These are phyloP conservation scores for Aspergillus saccharolyticus DNA, from an alignment of 495 filamentous ascomycete genomes.

Conservation along the genomic window DNA sequence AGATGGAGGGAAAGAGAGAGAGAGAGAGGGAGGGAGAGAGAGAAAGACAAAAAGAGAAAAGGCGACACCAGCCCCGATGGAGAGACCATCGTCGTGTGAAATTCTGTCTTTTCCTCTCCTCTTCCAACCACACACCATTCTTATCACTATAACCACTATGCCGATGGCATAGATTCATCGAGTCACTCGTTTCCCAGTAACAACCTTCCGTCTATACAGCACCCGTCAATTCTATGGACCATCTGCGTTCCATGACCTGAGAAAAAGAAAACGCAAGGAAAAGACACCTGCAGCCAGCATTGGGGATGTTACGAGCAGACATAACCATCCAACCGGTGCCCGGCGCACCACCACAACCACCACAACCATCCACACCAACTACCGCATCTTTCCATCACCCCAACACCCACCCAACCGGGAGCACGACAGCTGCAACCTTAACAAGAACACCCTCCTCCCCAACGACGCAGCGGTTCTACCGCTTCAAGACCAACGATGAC, in stretches of 20 bases:
- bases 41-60: background rate
- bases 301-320: slow-evolving; percentile 9
- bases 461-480: slow-evolving; percentile 13
- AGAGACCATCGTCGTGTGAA: background rate
- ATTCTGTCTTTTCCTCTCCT: slow-evolving; percentile 3
- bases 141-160: slow-evolving; percentile 16
- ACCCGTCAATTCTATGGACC: background rate
- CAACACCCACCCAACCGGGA: too few relatives aligned
- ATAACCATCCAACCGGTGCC: background rate
- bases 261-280: too few relatives aligned
- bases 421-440: background rate
- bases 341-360: background rate
- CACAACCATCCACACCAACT: slow-evolving; percentile 4
- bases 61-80: background rate
- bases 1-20: background rate
- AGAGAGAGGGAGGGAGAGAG: background rate
- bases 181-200: slow-evolving; percentile 10
- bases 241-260: background rate
- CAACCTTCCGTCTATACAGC: background rate
- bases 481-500: background rate
- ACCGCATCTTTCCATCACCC: background rate
- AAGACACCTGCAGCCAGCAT: background rate
- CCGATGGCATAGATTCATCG: slow-evolving; percentile 14
- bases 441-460: slow-evolving; percentile 9
- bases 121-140: background rate